Conservation (phyloP, 352 stramenopile species). For the Nothophytophthora sp. region DNA sequence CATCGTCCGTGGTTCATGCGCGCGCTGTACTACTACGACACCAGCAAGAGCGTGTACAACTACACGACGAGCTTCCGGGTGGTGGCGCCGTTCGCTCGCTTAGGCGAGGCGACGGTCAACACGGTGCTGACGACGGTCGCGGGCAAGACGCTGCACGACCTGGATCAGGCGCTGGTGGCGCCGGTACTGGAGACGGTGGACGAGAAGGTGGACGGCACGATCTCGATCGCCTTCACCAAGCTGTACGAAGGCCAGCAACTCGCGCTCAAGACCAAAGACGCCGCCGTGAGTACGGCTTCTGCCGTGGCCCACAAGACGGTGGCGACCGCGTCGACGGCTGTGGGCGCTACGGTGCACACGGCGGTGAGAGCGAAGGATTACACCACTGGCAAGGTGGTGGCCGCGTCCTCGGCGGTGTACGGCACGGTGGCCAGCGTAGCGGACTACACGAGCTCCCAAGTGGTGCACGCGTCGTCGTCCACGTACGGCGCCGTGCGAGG, state of each 20-base stretch:
- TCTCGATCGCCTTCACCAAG: slow-evolving; percentile 65
- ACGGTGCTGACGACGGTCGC: slow-evolving; percentile 56
- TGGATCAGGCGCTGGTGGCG: slow-evolving; percentile 58
- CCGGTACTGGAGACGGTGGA: slow-evolving; percentile 64
- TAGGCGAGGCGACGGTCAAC: slow-evolving; percentile 71
- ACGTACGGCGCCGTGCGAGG: slow-evolving; percentile 53
- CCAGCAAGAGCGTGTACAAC: slow-evolving; percentile 77
- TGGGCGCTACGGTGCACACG: slow-evolving; percentile 35
- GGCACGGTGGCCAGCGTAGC: slow-evolving; percentile 42
- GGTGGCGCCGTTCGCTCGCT: slow-evolving; percentile 57
- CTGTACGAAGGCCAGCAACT: slow-evolving; percentile 65
- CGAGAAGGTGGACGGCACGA: slow-evolving; percentile 72
- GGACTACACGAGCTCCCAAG: slow-evolving; percentile 60
- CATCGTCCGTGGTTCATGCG: slow-evolving; percentile 74
- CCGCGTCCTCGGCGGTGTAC: slow-evolving; percentile 28
- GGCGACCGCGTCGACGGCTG: neutral
- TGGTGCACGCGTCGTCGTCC: slow-evolving; percentile 69
- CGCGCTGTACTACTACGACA: slow-evolving; percentile 81
- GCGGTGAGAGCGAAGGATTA: slow-evolving; percentile 60
- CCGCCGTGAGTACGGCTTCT: slow-evolving; percentile 39
- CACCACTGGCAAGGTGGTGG: slow-evolving; percentile 41
- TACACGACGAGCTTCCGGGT: slow-evolving; percentile 82
- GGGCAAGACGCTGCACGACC: slow-evolving; percentile 57
- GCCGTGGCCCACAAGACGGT: slow-evolving; percentile 33
- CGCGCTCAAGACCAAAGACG: slow-evolving; percentile 68